A percentile compares a stretch with the other conserved stretches of the same genome.
phyloP scores from a whole-genome alignment of 495 filamentous ascomycete genomes.

The Daldinia bambusicola region DNA sequence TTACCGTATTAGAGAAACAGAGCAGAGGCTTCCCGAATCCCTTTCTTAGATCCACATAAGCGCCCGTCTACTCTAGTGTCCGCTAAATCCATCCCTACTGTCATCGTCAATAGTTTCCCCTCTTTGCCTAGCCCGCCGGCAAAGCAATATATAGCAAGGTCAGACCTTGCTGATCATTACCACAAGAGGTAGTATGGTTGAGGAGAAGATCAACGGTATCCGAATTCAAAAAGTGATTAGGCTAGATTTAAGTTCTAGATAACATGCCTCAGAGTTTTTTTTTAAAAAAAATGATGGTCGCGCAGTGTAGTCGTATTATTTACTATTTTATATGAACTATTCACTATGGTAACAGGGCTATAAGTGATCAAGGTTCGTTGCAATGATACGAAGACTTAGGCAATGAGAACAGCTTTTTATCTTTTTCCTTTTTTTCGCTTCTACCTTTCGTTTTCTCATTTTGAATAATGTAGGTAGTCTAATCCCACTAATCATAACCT shows the following conservation, averaged over 20 bases:
- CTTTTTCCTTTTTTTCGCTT: constrained; percentile 3
- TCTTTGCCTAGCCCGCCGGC: constrained; percentile 40
- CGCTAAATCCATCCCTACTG: constrained; percentile 22
- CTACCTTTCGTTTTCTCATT: background rate
- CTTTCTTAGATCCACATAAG: constrained; percentile 29
- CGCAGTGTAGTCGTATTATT: constrained; percentile 7
- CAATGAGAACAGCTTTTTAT: background rate
- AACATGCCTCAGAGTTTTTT: constrained; percentile 12
- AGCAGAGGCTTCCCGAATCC: constrained; percentile 18
- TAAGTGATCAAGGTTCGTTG: background rate
- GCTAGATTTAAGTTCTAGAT: constrained; percentile 31
- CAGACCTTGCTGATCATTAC: constrained; percentile 32
- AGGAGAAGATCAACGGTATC: constrained; percentile 39
- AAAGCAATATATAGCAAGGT: constrained; percentile 30
- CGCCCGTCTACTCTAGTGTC: constrained; percentile 4
- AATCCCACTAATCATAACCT: constrained; percentile 14
- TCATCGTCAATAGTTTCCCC: constrained; percentile 27
- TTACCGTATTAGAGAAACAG: constrained; percentile 7
- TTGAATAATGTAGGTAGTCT: constrained; percentile 6
- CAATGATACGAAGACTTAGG: background rate
- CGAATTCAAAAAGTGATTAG: constrained; percentile 37
- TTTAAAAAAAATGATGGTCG: constrained; percentile 25
- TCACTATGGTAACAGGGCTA: background rate
- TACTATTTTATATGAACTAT: constrained; percentile 12
- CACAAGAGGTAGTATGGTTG: constrained; percentile 16